Evolutionary conservation across 2,329 filamentous ascomycete species (phyloP).

Genomic region (Bipolaris zeicola): DNA sequence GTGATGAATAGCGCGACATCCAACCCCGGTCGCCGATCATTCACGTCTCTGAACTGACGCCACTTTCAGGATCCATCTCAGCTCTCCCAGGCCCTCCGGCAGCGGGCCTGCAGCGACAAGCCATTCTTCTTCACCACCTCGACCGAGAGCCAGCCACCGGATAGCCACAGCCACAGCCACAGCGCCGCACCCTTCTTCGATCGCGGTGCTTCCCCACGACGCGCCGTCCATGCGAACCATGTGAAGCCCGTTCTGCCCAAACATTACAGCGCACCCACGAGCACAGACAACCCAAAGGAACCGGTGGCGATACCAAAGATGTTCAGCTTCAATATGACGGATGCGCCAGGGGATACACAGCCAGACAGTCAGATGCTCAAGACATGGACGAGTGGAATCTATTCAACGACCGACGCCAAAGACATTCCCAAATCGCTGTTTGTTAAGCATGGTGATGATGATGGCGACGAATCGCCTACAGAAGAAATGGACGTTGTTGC

Average conservation of each 20-base stretch:
- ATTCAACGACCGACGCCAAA: slow-evolving; percentile 17
- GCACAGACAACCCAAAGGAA: slow-evolving; percentile 27
- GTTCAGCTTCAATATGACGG: slow-evolving; percentile 49
- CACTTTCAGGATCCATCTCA: slow-evolving; percentile 43
- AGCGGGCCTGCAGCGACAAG: slow-evolving; percentile 38
- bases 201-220: slow-evolving; percentile 31
- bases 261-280: slow-evolving; percentile 42
- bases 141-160: slow-evolving; percentile 24
- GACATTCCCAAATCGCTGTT: slow-evolving; percentile 29
- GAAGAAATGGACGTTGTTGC: slow-evolving; percentile 27
- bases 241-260: slow-evolving; percentile 37
- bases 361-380: slow-evolving; percentile 55
- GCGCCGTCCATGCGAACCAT: slow-evolving; percentile 37
- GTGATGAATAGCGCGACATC: slow-evolving; percentile 19
- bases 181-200: slow-evolving; percentile 18
- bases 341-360: slow-evolving; percentile 54
- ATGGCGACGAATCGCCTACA: slow-evolving; percentile 22
- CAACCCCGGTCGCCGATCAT: slow-evolving; percentile 37
- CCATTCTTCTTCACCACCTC: slow-evolving; percentile 33
- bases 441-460: slow-evolving; percentile 22
- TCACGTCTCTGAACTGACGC: slow-evolving; percentile 29
- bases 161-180: slow-evolving; percentile 12
- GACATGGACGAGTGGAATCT: slow-evolving; percentile 44
- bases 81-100: slow-evolving; percentile 44
- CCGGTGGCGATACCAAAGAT: slow-evolving; percentile 29